Evolutionary conservation across 208 protist species (phyloP).

Genomic region (Paratrypanosoma confusum): DNA sequence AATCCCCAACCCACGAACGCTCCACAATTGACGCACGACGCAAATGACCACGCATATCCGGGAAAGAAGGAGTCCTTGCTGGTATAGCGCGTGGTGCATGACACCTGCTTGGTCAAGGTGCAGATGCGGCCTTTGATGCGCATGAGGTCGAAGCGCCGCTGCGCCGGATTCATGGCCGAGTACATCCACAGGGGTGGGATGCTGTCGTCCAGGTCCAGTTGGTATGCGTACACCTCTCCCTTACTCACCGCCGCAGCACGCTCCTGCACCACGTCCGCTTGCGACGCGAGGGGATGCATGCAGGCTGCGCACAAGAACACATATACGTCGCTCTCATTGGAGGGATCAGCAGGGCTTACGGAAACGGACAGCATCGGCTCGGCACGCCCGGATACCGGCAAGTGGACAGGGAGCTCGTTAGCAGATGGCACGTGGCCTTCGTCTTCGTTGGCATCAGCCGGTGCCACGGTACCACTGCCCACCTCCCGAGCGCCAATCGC

Average conservation of each 20-base stretch:
- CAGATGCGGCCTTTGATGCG: slow-evolving; percentile 14
- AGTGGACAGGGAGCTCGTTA: too few species aligned
- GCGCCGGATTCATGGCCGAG: slow-evolving; percentile 63
- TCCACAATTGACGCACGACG: slow-evolving; percentile 36
- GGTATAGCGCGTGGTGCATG: slow-evolving; percentile 23
- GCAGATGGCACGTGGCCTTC: too few species aligned
- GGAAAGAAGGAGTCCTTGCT: slow-evolving; percentile 69
- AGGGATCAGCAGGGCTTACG: too few species aligned
- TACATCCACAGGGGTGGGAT: slow-evolving; percentile 46
- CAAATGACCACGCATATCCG: slow-evolving; percentile 61
- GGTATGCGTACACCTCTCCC: slow-evolving; percentile 61
- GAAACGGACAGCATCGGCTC: too few species aligned
- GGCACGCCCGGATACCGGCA: too few species aligned
- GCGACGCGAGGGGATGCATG: slow-evolving; percentile 23
- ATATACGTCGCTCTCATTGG: too few species aligned
- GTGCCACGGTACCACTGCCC: too few species aligned
- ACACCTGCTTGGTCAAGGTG: background rate
- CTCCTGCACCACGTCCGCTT: slow-evolving; percentile 32
- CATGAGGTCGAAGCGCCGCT: slow-evolving; percentile 60
- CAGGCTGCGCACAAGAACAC: slow-evolving; percentile 46
- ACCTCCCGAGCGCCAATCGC: too few species aligned
- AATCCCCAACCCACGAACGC: slow-evolving; percentile 78
- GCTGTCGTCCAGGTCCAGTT: slow-evolving; percentile 56
- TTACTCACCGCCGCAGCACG: slow-evolving; percentile 21
- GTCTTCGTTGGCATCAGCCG: too few species aligned